phyloP scores from a whole-genome alignment of 768 basidiomycete species.

The Calvatia gigantea region DNA sequence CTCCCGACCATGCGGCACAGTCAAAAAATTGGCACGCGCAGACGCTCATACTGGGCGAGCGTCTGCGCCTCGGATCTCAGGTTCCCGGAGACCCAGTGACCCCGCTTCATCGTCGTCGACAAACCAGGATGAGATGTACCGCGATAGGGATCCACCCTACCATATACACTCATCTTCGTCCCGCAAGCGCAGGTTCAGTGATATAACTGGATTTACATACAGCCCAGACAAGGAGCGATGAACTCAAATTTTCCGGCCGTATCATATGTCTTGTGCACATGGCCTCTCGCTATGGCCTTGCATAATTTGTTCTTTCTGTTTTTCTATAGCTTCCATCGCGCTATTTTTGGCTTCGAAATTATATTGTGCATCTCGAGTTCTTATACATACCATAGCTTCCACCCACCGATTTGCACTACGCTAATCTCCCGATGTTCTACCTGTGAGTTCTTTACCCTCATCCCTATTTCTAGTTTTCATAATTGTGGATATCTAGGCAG shows the following conservation, averaged over 20 bases:
- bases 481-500: neutral
- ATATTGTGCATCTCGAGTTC: conserved; percentile 11
- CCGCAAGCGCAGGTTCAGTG: conserved; percentile 18
- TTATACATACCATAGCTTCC: conserved; percentile 6
- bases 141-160: conserved; percentile 22
- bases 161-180: conserved; percentile 30
- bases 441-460: conserved; percentile 11
- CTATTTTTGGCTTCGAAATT: conserved; percentile 9
- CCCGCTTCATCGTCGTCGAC: conserved; percentile 6
- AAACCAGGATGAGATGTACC: conserved; percentile 22
- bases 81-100: conserved; percentile 39
- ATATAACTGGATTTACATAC: conserved; percentile 14
- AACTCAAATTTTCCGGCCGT: conserved; percentile 13
- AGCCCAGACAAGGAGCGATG: neutral
- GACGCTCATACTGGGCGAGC: conserved; percentile 74
- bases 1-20: conserved; percentile 24
- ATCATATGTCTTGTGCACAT: conserved; percentile 17
- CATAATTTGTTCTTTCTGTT: conserved; percentile 6
- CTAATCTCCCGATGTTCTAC: conserved; percentile 21
- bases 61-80: conserved; percentile 60
- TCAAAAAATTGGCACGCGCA: conserved; percentile 81
- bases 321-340: conserved; percentile 9
- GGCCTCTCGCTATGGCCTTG: conserved; percentile 1
- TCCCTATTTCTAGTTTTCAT: neutral
- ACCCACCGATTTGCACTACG: conserved; percentile 10